These are phyloP conservation scores for Stagonosporopsis tanaceti DNA, from an alignment of 2,329 filamentous ascomycete species.

Conservation along the genomic window DNA sequence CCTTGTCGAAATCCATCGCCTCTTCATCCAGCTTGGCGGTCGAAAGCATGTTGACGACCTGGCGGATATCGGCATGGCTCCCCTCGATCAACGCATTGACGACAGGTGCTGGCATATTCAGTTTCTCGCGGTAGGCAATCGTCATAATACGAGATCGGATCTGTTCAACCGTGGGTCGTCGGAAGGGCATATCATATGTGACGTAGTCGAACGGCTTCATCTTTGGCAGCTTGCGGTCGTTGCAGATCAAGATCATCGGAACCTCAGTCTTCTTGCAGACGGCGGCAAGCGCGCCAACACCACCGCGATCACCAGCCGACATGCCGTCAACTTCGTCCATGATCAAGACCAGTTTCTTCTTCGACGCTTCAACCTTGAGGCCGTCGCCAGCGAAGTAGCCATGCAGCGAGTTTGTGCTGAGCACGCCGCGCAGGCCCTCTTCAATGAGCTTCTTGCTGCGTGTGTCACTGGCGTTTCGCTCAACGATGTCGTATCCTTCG, in stretches of 20 bases:
- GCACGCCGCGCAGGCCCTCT: constrained; percentile 82
- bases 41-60: constrained; percentile 98
- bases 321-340: constrained; percentile 99
- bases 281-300: constrained; percentile 91
- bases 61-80: constrained; percentile 92
- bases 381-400: constrained; percentile 89
- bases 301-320: constrained; percentile 95
- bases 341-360: constrained; percentile 94
- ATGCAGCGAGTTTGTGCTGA: constrained; percentile 90
- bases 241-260: constrained; percentile 96
- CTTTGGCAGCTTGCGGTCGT: constrained; percentile 89
- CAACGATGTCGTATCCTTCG: constrained; percentile 91
- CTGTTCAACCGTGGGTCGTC: constrained; percentile 87
- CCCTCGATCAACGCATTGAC: constrained; percentile 95
- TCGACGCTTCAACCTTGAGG: constrained; percentile 78
- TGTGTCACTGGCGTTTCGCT: constrained; percentile 95
- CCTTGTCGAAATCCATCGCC: constrained; percentile 81
- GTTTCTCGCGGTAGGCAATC: constrained; percentile 88
- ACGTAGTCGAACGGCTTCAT: constrained; percentile 97
- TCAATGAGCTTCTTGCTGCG: constrained; percentile 97
- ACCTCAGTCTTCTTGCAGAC: constrained; percentile 95
- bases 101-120: constrained; percentile 83
- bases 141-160: constrained; percentile 93
- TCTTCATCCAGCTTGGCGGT: constrained; percentile 88
- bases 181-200: constrained; percentile 85